Evolutionary conservation across 2,329 filamentous ascomycete species (phyloP), one percentile per base, ranked within the genome.

Genomic region (Colletotrichum coccodes): DNA sequence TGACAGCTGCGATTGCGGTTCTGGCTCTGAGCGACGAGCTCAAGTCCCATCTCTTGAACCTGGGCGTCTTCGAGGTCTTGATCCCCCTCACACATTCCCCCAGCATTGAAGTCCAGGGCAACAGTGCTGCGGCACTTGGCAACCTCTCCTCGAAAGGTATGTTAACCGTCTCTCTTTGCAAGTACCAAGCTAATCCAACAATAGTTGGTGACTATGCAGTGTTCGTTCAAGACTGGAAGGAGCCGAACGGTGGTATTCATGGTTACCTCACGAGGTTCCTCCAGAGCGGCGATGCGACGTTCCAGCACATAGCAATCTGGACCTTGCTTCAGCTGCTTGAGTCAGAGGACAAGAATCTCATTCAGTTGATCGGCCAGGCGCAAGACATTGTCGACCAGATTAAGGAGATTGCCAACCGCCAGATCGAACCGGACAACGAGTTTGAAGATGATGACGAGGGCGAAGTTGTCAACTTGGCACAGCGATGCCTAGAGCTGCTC

Each of bases 221-320:
- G 74, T 99, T 99, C 78, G 92, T 98, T 46, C 91, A 94, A 73
- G 94, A 97, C 80, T 99, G 96, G 96, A 91, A 88, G 21, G 92
- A 97, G 75, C 96, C 96, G 2, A 92, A 94, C 70, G 96, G 94
- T 52, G 96, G 96, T 52, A 97, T 99, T 70, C 95, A 98, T 77
- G 96, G 96, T 61, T 99, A 99, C 77, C 87, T 99, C 40, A 93
- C 91, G 75, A 91, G 95, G 62, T 99, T 99, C 85, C 87, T 99
- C 21, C 93, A 93, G 50, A 98, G 94, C 72, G 95, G 95, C 46
- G 96, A 99, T 77, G 91, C 96, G 1, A 99, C 96, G 0, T 99
- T 99, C 86, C 96, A 99, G 81, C 96, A 99, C 79, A 99, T 99
- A 77, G 96, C 96, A 58, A 97, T 98, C 71, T 99, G 96, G 96